Conservation (phyloP, 2,329 filamentous ascomycete genomes). For the Conoideocrella luteorostrata region DNA sequence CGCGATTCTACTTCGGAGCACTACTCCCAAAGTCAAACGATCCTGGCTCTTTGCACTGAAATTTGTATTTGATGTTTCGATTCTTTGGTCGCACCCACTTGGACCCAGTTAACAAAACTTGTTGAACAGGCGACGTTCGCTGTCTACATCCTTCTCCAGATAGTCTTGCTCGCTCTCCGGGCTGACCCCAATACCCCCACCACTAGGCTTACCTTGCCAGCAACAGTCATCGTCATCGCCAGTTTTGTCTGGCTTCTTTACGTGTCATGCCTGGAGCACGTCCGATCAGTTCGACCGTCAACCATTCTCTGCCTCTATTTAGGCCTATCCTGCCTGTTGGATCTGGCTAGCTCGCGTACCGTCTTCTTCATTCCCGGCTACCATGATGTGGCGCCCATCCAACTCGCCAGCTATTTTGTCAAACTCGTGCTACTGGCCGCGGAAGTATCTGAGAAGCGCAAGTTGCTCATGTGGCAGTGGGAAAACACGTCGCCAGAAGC, state of each 20-base stretch:
- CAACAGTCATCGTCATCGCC: constrained; percentile 12
- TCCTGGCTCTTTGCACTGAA: constrained; percentile 13
- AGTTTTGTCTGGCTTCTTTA: constrained; percentile 12
- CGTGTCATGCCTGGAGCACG: constrained; percentile 26
- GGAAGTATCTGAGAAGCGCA: constrained; percentile 1
- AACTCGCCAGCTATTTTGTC: constrained; percentile 17
- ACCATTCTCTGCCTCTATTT: constrained; percentile 24
- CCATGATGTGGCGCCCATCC: constrained; percentile 16
- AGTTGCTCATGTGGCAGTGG: background rate
- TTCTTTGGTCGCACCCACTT: background rate
- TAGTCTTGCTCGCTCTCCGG: constrained; percentile 15
- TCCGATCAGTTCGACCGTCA: constrained; percentile 24
- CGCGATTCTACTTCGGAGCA: constrained; percentile 4
- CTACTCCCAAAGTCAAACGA: constrained; percentile 6
- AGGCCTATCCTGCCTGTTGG: constrained; percentile 23
- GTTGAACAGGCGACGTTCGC: constrained; percentile 1
- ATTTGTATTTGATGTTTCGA: constrained; percentile 7
- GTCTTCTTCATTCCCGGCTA: constrained; percentile 21
- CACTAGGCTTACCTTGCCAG: constrained; percentile 13
- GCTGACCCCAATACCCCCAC: constrained; percentile 7
- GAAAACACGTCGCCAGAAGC: constrained; percentile 2
- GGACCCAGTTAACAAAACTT: background rate
- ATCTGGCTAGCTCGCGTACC: constrained; percentile 24
- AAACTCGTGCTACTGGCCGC: constrained; percentile 22
- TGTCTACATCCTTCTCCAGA: constrained; percentile 10